Evolutionary conservation across 257 asterid genomes (phyloP).

Genomic region (Solanum lycopersicoides): DNA sequence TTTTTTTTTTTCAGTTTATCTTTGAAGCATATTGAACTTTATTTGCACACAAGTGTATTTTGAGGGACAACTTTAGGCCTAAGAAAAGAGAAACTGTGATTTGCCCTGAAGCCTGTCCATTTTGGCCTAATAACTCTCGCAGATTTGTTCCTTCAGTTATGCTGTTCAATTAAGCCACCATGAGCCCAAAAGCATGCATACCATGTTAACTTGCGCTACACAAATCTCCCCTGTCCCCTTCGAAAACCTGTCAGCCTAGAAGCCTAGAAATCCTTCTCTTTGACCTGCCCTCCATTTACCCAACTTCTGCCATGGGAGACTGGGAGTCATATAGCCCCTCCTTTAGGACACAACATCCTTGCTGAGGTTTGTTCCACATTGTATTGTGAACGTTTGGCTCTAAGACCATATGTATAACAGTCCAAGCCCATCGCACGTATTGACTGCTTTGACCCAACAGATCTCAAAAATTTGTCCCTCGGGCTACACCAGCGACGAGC

Average conservation of each 20-base stretch:
- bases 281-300: background rate
- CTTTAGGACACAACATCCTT: background rate
- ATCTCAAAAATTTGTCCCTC: background rate
- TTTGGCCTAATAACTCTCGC: background rate
- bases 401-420: background rate
- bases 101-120: background rate
- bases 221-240: background rate
- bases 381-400: fast-evolving
- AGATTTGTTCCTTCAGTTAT: background rate
- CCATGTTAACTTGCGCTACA: background rate
- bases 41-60: background rate
- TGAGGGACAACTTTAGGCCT: background rate
- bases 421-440: background rate
- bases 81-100: background rate
- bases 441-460: background rate
- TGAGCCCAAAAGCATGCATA: background rate
- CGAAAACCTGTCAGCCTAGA: background rate
- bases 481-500: background rate
- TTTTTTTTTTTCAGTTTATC: background rate
- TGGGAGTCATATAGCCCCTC: background rate
- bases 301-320: background rate
- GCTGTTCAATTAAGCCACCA: background rate
- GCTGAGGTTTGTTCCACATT: background rate
- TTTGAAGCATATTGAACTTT: fast-evolving
- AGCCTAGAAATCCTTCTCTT: background rate